Evolutionary conservation across 768 basidiomycete species (phyloP).

Genomic region (Lentinula edodes): DNA sequence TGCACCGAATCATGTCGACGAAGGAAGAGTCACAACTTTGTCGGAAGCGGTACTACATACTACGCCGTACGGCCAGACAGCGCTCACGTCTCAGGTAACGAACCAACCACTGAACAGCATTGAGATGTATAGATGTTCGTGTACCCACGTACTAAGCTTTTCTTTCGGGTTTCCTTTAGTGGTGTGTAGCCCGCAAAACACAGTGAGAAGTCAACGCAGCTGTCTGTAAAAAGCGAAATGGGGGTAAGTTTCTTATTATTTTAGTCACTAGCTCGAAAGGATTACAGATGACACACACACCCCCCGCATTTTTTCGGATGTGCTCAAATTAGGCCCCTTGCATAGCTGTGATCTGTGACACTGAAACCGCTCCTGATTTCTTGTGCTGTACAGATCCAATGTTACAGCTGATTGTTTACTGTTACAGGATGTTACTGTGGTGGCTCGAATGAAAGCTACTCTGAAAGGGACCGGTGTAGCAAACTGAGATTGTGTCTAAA

Average conservation of each 20-base stretch:
- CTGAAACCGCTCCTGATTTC: not conserved
- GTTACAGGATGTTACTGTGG: too few relatives aligned
- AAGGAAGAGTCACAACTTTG: not conserved
- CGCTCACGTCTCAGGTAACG: not conserved
- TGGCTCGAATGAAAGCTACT: not conserved
- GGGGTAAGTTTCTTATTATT: too few relatives aligned
- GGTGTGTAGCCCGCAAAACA: not conserved
- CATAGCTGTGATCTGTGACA: not conserved
- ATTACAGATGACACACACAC: not conserved
- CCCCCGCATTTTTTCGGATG: not conserved
- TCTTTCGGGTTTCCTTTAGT: not conserved
- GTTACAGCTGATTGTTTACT: not conserved
- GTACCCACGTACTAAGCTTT: not conserved
- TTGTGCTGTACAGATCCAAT: not conserved
- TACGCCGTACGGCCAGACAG: not conserved
- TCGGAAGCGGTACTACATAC: conserved; percentile 1
- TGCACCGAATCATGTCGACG: not conserved
- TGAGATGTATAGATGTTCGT: not conserved
- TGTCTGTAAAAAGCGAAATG: too few relatives aligned
- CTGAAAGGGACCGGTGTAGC: not conserved
- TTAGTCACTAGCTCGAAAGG: too few relatives aligned
- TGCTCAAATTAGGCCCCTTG: not conserved
- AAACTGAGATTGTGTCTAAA: not conserved
- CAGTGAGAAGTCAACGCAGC: too few relatives aligned
- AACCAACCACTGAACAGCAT: not conserved